Conservation (phyloP, 345 rosid genomes). For the Eucalyptus camaldulensis region DNA sequence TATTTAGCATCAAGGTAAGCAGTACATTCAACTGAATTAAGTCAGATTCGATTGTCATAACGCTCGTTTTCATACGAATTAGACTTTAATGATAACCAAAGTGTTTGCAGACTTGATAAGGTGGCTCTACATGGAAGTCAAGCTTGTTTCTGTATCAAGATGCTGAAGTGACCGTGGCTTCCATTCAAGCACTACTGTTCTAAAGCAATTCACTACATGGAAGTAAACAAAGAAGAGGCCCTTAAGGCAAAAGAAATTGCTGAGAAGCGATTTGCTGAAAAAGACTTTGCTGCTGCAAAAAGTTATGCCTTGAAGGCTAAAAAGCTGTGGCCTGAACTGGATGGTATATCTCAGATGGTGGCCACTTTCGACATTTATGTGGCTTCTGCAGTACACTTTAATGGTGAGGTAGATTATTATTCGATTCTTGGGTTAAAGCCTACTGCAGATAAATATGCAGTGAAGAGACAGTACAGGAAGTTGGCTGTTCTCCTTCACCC, state of each 20-base stretch:
- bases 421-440: constrained; percentile 90
- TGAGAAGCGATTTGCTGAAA: constrained; percentile 72
- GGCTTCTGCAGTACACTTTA: constrained; percentile 58
- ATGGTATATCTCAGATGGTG: constrained; percentile 90
- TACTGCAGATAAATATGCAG: constrained; percentile 70
- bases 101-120: constrained; percentile 35
- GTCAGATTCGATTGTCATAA: not conserved
- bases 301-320: constrained; percentile 76
- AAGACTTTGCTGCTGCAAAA: constrained; percentile 70
- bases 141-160: constrained; percentile 4
- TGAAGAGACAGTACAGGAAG: constrained; percentile 85
- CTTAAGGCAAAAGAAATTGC: constrained; percentile 76
- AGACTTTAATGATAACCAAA: not conserved
- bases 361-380: constrained; percentile 85
- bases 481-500: constrained; percentile 95
- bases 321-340: constrained; percentile 62
- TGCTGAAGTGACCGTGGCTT: constrained; percentile 19
- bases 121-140: constrained; percentile 9
- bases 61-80: not conserved
- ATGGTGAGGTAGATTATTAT: constrained; percentile 71
- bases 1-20: not conserved
- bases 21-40: not conserved
- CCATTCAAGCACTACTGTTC: constrained; percentile 5
- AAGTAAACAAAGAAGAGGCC: constrained; percentile 68
- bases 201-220: constrained; percentile 37